Conservation (phyloP, 192 early-diverging fungal species). For the Backusella parvicylindrica region DNA sequence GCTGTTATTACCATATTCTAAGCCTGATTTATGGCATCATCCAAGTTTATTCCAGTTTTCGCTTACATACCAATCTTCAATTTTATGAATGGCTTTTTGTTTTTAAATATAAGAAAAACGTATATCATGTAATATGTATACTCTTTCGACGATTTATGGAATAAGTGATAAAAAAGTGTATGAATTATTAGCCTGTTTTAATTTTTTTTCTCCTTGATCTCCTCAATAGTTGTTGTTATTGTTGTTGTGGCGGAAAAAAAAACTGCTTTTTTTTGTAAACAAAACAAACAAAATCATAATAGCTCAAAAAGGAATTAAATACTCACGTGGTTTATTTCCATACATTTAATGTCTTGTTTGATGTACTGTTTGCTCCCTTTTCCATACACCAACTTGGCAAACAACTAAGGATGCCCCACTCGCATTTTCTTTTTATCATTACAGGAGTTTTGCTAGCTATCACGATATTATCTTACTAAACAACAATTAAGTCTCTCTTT, state of each 20-base stretch:
- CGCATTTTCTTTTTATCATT: not conserved
- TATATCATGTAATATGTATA: not conserved
- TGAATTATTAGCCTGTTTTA: not conserved
- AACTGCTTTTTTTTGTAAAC: not conserved
- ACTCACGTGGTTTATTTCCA: constrained; percentile 4
- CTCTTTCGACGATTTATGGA: too few relatives aligned
- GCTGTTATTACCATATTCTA: not conserved
- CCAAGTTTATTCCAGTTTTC: not conserved
- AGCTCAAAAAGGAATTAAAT: not conserved
- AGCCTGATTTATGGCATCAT: not conserved
- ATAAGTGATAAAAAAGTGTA: not conserved
- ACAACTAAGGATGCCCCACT: not conserved
- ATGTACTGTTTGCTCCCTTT: not conserved
- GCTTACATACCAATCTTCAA: not conserved
- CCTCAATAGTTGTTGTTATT: not conserved
- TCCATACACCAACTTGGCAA: not conserved
- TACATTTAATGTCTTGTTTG: not conserved
- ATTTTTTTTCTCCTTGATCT: constrained; percentile 1
- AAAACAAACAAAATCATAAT: not conserved
- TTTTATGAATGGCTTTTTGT: too few relatives aligned
- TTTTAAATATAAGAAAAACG: too few relatives aligned
- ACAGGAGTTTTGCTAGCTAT: not conserved
- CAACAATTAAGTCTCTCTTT: not conserved
- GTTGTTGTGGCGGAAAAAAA: constrained; percentile 3
- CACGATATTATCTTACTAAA: not conserved